Conservation (phyloP, 129 eudicot genomes). For the Flaveria linearis region DNA sequence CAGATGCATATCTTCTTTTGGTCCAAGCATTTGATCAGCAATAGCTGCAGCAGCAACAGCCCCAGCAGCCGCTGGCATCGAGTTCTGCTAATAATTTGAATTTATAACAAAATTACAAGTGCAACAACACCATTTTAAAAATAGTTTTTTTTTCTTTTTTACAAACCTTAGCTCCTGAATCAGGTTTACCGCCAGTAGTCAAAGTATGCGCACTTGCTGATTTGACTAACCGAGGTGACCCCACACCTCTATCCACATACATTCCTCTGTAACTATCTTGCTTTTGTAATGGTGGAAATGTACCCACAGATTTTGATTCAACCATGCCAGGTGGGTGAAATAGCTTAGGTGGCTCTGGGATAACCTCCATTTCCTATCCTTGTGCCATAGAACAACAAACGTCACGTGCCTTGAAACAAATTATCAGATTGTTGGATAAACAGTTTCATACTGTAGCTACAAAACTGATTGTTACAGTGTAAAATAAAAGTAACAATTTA, state of each 20-base stretch:
- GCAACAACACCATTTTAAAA: not conserved
- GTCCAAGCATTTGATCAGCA: conserved; percentile 99
- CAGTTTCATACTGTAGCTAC: too few species aligned
- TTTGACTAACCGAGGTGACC: conserved; percentile 86
- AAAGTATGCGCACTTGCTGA: conserved; percentile 63
- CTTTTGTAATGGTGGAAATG: conserved; percentile 52
- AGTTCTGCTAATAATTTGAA: conserved; percentile 41
- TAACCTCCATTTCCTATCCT: conserved; percentile 66
- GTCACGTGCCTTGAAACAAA: not conserved
- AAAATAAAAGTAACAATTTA: too few species aligned
- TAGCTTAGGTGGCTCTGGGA: conserved; percentile 62
- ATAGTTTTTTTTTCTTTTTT: conserved; percentile 13
- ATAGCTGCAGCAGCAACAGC: conserved; percentile 99
- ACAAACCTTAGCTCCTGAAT: conserved; percentile 75
- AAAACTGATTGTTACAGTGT: not conserved
- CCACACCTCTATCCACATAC: conserved; percentile 95
- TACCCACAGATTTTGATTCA: conserved; percentile 75
- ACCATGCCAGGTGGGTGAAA: conserved; percentile 58
- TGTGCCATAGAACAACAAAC: conserved; percentile 7
- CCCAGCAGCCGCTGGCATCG: conserved; percentile 98
- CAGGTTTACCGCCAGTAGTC: conserved; percentile 30
- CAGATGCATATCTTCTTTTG: conserved; percentile 94
- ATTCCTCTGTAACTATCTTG: conserved; percentile 84
- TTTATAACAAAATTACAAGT: conserved; percentile 14
- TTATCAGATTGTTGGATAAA: not conserved